phyloP scores from a whole-genome alignment of 2,329 filamentous ascomycete genomes.

The Sporothrix pallida region DNA sequence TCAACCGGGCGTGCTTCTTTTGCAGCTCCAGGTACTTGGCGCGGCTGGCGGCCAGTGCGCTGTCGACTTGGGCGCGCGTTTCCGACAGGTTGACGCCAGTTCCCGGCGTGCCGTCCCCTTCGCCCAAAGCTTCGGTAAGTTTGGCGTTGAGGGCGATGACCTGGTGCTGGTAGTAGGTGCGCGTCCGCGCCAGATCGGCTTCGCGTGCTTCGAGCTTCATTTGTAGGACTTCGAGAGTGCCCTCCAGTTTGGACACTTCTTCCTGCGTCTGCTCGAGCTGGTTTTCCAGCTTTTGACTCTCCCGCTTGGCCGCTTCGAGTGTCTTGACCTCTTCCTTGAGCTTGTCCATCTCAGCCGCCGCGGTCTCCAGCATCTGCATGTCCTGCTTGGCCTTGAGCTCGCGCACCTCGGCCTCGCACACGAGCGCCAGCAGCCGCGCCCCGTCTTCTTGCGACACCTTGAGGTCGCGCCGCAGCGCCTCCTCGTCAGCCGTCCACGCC shows the following conservation, averaged over 20 bases:
- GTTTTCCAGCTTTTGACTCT: conserved; percentile 67
- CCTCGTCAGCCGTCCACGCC: conserved; percentile 64
- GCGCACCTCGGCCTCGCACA: conserved; percentile 72
- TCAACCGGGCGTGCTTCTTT: conserved; percentile 56
- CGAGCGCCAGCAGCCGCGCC: conserved; percentile 67
- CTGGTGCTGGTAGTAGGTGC: conserved; percentile 55
- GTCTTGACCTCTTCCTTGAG: conserved; percentile 65
- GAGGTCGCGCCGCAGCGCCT: conserved; percentile 63
- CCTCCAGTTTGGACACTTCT: conserved; percentile 64
- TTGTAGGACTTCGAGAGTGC: conserved; percentile 63
- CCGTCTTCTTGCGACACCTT: conserved; percentile 63
- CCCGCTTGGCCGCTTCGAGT: conserved; percentile 65
- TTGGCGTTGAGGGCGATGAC: conserved; percentile 54
- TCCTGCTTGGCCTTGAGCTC: conserved; percentile 69
- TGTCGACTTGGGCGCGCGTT: conserved; percentile 51
- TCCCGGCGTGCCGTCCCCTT: conserved; percentile 11
- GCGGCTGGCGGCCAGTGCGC: conserved; percentile 56
- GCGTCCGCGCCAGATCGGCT: conserved; percentile 53
- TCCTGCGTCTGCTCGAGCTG: conserved; percentile 63
- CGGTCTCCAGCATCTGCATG: conserved; percentile 51
- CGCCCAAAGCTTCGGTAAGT: conserved; percentile 49
- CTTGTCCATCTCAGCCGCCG: conserved; percentile 63
- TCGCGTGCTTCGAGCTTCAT: conserved; percentile 62
- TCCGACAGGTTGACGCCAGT: conserved; percentile 40
- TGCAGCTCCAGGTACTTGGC: conserved; percentile 61